These are phyloP conservation scores for Acacia acuminata DNA, from an alignment of 306 rosid species.

Conservation along the genomic window DNA sequence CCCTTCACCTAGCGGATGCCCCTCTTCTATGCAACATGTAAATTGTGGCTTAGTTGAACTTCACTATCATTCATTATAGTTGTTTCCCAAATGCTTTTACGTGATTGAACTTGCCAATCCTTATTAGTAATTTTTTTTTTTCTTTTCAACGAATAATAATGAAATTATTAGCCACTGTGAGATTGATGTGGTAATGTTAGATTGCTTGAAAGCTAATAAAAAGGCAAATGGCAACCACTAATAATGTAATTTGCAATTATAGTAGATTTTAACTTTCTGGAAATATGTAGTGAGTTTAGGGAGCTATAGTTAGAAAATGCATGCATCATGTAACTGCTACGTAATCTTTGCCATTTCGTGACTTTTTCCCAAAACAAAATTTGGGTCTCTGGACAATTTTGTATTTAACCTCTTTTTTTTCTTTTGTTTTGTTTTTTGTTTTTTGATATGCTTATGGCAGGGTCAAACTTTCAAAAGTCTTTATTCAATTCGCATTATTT, in stretches of 20 bases:
- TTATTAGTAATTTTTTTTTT: not conserved
- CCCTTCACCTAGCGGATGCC: not conserved
- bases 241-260: not conserved
- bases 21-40: not conserved
- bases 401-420: not conserved
- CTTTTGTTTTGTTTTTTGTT: not conserved
- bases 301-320: not conserved
- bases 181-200: not conserved
- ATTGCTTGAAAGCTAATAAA: not conserved
- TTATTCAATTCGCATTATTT: constrained; percentile 4
- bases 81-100: not conserved
- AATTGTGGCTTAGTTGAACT: not conserved
- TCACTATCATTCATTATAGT: not conserved
- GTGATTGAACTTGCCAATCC: not conserved
- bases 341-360: not conserved
- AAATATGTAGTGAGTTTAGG: not conserved
- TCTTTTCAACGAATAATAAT: not conserved
- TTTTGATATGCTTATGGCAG: not conserved
- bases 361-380: not conserved
- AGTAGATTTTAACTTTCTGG: not conserved
- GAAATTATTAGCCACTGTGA: not conserved
- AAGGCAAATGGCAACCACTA: not conserved
- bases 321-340: not conserved
- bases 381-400: not conserved
- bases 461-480: constrained; percentile 8